Base-by-base conservation (phyloP, 768 basidiomycete species). In the Leccinum arenicola region DNA sequence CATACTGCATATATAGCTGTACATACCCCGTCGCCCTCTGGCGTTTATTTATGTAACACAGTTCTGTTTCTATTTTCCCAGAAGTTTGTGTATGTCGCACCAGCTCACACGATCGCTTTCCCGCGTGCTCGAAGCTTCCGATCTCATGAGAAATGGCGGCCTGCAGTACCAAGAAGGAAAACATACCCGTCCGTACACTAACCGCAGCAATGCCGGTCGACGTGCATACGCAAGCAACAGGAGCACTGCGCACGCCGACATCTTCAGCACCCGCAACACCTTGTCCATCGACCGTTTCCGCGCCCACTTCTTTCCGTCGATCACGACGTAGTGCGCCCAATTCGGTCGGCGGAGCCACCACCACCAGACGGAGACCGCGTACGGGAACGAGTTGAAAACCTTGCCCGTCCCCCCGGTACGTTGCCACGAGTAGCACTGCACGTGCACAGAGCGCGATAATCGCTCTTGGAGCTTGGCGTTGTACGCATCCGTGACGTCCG, bases 381-480 rank as follows among this genome's bases (percentile, higher is more conserved):
- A 78, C 33, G 77, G 80, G 58, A 80, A 82, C 6, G 76, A 71
- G 50, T 64, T 70, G 31, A 69, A 73, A 7, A 74, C 63, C 58
- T 75, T 79, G 4, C 79, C 79, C 6, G 55, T 69, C 6, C 73
- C 69, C 8, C 70, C 71, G 1, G 65, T 66, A 2, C 75, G 75
- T 61, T 79, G 77, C 78, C 78, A 82, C 12, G 79, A 79, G 19
- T 61, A 52, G 60, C 77, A 80, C 9, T 70, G 63, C 35, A 66
- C 40, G 19, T 71, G 72, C 50, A 66, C 62, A 8, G 61, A 62
- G 14, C 43, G 63, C 35, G 66, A 61, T 6, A 71, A 6, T 4
- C 61, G 52, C 49, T 50, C 53, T 52, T 70, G 65, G 23, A 70
- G 43, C 15, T 55, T 61, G 31, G 47, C 61, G 21, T 75, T 75